phyloP scores from a whole-genome alignment of 805 yeast species.

The Lipomyces mesembrius region DNA sequence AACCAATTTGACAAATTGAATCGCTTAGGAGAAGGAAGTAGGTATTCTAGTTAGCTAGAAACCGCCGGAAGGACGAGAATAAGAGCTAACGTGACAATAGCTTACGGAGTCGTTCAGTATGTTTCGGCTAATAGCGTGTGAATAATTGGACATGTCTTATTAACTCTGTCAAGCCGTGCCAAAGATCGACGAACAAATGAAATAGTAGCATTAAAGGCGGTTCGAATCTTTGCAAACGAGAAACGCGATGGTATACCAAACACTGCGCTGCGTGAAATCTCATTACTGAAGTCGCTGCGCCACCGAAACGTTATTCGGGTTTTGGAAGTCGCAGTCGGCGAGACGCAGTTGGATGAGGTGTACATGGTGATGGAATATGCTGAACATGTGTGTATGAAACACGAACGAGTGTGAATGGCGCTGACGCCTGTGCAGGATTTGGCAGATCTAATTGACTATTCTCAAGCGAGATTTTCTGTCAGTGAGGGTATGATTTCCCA shows the following conservation, averaged over 20 bases:
- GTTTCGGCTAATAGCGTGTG: constrained; percentile 3
- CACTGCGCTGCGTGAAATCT: constrained; percentile 88
- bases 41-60: constrained; percentile 5
- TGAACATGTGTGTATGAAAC: constrained; percentile 57
- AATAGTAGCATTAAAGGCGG: constrained; percentile 77
- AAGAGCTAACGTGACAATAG: constrained; percentile 9
- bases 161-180: constrained; percentile 56
- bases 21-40: constrained; percentile 34
- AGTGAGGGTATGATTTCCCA: constrained; percentile 20
- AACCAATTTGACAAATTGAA: constrained; percentile 17
- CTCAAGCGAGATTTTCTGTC: constrained; percentile 20
- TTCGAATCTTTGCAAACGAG: constrained; percentile 74
- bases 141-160: neutral
- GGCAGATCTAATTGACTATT: constrained; percentile 29
- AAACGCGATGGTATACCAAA: constrained; percentile 87
- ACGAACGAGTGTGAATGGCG: neutral
- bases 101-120: constrained; percentile 31
- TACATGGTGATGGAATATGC: constrained; percentile 91
- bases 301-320: constrained; percentile 81
- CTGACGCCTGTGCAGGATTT: constrained; percentile 19
- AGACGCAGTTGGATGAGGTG: constrained; percentile 56
- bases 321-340: constrained; percentile 83
- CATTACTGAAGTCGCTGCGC: constrained; percentile 75
- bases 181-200: constrained; percentile 65
- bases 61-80: neutral